Evolutionary conservation across 768 basidiomycete genomes (phyloP).

Genomic region (Gymnopilus dilepis): DNA sequence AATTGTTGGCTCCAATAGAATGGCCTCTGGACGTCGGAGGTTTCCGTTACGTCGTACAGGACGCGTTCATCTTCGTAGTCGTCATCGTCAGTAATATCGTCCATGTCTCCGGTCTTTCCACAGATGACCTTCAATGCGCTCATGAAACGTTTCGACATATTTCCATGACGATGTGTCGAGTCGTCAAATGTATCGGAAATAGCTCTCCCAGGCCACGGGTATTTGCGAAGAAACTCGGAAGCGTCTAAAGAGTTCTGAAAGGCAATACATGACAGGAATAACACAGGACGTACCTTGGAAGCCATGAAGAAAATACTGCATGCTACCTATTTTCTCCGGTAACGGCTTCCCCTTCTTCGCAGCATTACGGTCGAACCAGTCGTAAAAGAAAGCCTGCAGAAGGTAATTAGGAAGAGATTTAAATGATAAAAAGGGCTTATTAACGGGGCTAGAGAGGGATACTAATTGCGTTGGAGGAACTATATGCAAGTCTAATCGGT

Average conservation of each 20-base stretch:
- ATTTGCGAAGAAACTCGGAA: constrained; percentile 82
- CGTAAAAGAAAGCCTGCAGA: constrained; percentile 85
- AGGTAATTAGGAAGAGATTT: not conserved
- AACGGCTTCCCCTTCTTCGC: constrained; percentile 83
- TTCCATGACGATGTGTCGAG: constrained; percentile 75
- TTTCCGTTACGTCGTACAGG: constrained; percentile 70
- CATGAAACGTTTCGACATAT: constrained; percentile 68
- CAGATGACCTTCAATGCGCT: constrained; percentile 80
- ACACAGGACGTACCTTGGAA: constrained; percentile 59
- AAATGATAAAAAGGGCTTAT: constrained; percentile 28
- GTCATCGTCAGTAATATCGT: constrained; percentile 69
- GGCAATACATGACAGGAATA: not conserved
- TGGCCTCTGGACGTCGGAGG: constrained; percentile 55
- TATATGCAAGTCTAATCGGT: constrained; percentile 73
- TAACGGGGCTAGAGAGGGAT: constrained; percentile 75
- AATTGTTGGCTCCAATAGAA: constrained; percentile 86
- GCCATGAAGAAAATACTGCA: constrained; percentile 89
- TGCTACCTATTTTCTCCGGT: constrained; percentile 89
- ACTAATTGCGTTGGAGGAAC: constrained; percentile 88
- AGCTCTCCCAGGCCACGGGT: constrained; percentile 88
- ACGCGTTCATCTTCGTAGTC: constrained; percentile 78
- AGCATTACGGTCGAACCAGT: constrained; percentile 85
- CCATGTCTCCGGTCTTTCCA: constrained; percentile 79
- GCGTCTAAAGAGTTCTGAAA: constrained; percentile 59
- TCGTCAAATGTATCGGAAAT: constrained; percentile 89